phyloP scores from a whole-genome alignment of 1,139 yeast genomes.

The Taphrina pruni region DNA sequence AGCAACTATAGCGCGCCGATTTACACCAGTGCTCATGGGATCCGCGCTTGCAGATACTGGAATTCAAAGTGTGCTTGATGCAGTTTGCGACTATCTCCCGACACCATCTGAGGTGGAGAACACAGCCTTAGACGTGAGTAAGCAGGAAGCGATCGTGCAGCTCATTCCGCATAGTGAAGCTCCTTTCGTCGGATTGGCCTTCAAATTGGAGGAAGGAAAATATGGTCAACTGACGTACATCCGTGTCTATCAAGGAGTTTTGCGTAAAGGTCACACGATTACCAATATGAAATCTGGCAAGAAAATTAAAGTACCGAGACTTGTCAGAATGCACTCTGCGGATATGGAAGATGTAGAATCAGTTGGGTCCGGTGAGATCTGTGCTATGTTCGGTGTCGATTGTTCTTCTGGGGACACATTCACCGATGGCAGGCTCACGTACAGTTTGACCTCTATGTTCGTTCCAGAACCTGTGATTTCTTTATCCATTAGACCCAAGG shows the following conservation, averaged over 20 bases:
- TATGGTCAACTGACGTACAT: conserved; percentile 96
- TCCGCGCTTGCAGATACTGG: conserved; percentile 97
- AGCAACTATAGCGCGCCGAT: conserved; percentile 93
- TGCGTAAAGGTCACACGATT: conserved; percentile 88
- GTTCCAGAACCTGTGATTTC: conserved; percentile 99
- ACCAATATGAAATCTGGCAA: conserved; percentile 91
- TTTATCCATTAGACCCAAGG: conserved; percentile 82
- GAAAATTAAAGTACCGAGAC: conserved; percentile 89
- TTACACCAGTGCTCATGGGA: conserved; percentile 99
- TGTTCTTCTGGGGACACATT: conserved; percentile 99
- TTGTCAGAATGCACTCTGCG: conserved; percentile 97
- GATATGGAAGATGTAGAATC: conserved; percentile 83
- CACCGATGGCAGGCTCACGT: conserved; percentile 76
- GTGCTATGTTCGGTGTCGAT: conserved; percentile 98
- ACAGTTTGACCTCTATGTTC: conserved; percentile 96
- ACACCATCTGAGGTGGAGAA: conserved; percentile 91
- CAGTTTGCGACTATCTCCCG: conserved; percentile 94
- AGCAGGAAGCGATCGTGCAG: conserved; percentile 73
- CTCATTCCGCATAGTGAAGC: conserved; percentile 73
- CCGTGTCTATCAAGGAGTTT: conserved; percentile 94
- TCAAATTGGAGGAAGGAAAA: conserved; percentile 96
- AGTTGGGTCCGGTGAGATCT: conserved; percentile 96
- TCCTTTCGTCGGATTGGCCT: conserved; percentile 95
- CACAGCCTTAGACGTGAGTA: conserved; percentile 79
- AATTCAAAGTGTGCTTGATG: conserved; percentile 91